Conservation (phyloP, 2,329 filamentous ascomycete species). For the Pseudopyricularia javanii region DNA sequence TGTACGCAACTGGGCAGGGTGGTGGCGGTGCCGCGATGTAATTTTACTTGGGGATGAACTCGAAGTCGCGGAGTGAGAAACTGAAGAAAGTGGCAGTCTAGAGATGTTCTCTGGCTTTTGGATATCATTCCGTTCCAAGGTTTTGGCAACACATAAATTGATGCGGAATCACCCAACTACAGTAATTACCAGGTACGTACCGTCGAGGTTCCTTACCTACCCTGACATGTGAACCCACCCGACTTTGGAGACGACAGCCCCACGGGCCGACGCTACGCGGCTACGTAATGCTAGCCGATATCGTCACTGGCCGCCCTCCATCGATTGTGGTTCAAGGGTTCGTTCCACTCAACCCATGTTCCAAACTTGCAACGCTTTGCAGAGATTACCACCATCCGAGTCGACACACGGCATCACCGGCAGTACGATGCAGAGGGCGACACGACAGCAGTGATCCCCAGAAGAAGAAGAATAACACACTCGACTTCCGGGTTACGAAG, state of each 20-base stretch:
- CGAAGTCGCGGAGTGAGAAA: too few species aligned
- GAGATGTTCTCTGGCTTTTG: too few species aligned
- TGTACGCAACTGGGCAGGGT: conserved; percentile 24
- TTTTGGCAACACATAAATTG: too few species aligned
- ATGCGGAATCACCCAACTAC: too few species aligned
- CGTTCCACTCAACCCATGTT: background rate
- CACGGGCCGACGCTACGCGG: background rate
- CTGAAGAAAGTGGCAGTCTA: too few species aligned
- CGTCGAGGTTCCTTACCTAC: too few species aligned
- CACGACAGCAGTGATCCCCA: background rate
- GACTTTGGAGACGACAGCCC: background rate
- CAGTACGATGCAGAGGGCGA: background rate
- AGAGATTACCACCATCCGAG: too few species aligned
- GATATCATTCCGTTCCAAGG: too few species aligned
- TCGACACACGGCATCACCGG: background rate
- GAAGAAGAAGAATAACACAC: background rate
- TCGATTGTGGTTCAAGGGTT: background rate
- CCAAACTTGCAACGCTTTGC: background rate
- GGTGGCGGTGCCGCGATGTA: background rate
- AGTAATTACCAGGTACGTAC: too few species aligned
- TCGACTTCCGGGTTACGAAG: too few species aligned
- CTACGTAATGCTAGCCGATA: background rate
- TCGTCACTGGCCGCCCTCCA: background rate
- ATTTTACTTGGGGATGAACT: background rate
- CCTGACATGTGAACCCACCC: background rate